phyloP scores from a whole-genome alignment of 2,329 filamentous ascomycete genomes.

The Fusarium solani-melongenae region DNA sequence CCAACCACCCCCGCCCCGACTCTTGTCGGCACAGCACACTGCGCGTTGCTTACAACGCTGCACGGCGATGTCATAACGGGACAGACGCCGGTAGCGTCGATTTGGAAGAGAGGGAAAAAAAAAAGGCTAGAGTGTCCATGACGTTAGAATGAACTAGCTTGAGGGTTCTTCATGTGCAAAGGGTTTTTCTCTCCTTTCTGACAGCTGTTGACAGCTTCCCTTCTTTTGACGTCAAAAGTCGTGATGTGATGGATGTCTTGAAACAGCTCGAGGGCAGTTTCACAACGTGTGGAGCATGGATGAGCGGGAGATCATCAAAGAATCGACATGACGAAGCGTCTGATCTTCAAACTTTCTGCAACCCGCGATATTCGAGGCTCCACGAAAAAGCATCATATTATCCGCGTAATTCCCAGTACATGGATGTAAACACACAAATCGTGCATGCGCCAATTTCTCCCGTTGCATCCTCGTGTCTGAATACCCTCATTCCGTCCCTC shows the following conservation, averaged over 20 bases:
- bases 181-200: not conserved
- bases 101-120: not conserved
- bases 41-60: slow-evolving; percentile 11
- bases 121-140: slow-evolving; percentile 3
- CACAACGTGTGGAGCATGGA: slow-evolving; percentile 23
- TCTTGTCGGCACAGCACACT: not conserved
- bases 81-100: not conserved
- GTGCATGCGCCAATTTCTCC: slow-evolving; percentile 10
- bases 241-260: not conserved
- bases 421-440: slow-evolving; percentile 5
- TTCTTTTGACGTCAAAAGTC: not conserved
- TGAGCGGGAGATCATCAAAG: slow-evolving; percentile 38
- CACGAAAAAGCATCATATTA: not conserved
- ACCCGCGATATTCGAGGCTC: not conserved
- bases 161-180: slow-evolving; percentile 16
- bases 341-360: slow-evolving; percentile 21
- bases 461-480: slow-evolving; percentile 11
- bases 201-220: not conserved
- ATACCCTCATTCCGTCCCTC: not conserved
- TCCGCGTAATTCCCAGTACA: slow-evolving; percentile 16
- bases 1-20: not conserved
- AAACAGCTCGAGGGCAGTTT: slow-evolving; percentile 8
- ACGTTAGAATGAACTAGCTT: slow-evolving; percentile 11
- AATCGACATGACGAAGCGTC: slow-evolving; percentile 11
- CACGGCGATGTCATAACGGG: slow-evolving; percentile 35